Conservation (phyloP, 176 grass and related monocot genomes). For the Coix lacrymajobi region DNA sequence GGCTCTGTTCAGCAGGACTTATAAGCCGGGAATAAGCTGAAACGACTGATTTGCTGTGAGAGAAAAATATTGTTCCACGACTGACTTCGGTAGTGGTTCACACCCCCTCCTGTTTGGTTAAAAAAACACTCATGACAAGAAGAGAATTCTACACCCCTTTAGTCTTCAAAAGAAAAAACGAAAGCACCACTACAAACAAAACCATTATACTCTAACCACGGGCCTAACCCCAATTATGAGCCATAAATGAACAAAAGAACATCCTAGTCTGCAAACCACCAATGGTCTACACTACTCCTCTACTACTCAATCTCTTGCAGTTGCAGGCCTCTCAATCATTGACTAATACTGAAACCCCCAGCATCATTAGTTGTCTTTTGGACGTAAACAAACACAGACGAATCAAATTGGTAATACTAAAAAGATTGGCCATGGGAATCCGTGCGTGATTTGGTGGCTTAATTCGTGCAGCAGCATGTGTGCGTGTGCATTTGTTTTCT, state of each 20-base stretch:
- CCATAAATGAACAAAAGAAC: constrained; percentile 39
- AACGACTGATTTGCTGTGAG: no score
- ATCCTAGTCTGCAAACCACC: constrained; percentile 27
- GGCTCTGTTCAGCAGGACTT: no score
- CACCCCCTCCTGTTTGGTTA: no score
- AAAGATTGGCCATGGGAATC: constrained; percentile 10
- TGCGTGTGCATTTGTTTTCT: constrained; percentile 34
- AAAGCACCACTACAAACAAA: constrained; percentile 7
- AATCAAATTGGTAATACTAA: constrained; percentile 17
- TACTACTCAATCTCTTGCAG: constrained; percentile 3
- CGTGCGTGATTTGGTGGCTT: constrained; percentile 42
- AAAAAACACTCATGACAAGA: neutral
- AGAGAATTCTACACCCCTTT: neutral
- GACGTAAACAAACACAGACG: constrained; percentile 27
- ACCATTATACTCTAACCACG: constrained; percentile 15
- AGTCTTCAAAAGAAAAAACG: neutral
- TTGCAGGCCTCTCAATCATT: constrained; percentile 38
- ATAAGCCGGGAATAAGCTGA: no score
- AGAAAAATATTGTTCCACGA: no score
- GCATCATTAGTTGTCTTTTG: constrained; percentile 46
- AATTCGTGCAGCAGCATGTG: constrained; percentile 46
- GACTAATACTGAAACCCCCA: constrained; percentile 37
- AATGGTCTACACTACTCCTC: constrained; percentile 18
- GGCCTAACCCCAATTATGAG: constrained; percentile 40
- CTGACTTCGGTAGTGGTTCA: no score